Evolutionary conservation across 805 yeast genomes (phyloP), one percentile per base, ranked within the genome.

Genomic region (Phaffomyces opuntiae): DNA sequence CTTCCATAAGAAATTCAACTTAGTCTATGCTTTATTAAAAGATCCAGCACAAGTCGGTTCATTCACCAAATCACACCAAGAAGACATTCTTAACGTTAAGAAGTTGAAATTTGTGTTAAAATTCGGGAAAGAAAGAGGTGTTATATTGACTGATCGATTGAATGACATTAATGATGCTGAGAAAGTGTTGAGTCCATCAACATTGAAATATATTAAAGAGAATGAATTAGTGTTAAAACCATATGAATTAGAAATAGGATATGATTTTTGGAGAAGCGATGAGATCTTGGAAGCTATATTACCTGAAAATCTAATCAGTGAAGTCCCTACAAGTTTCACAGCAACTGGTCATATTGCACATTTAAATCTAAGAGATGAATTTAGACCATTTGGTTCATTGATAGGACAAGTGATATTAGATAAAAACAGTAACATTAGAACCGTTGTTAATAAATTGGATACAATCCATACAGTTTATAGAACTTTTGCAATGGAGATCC

Each of bases 341-440:
- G 79, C 81, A 34, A 95, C 95, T 0, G 99, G 99, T 0, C 98
- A 93, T 65, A 76, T 93, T 47, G 99, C 98, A 0, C 99, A 93
- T 64, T 65, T 95, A 58, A 93, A 93, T 57, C 64, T 93, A 37
- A 72, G 89, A 39, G 84, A 83, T 36, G 93, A 87, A 58, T 93
- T 82, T 66, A 81, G 87, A 59, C 95, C 95, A 2, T 91, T 74
- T 60, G 90, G 85, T 40, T 52, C 68, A 2, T 61, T 93, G 17
- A 93, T 95, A 49, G 99, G 99, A 0, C 87, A 88, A 61, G 88
- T 91, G 1, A 80, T 91, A 25, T 65, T 93, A 46, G 97, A 91
- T 66, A 93, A 93, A 60, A 62, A 62, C 37, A 75, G 87, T 5
- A 76, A 80, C 45, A 75, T 93, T 21, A 77, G 75, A 46, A 90